phyloP scores from a whole-genome alignment of 2,329 filamentous ascomycete species.

The Zasmidium angulare region DNA sequence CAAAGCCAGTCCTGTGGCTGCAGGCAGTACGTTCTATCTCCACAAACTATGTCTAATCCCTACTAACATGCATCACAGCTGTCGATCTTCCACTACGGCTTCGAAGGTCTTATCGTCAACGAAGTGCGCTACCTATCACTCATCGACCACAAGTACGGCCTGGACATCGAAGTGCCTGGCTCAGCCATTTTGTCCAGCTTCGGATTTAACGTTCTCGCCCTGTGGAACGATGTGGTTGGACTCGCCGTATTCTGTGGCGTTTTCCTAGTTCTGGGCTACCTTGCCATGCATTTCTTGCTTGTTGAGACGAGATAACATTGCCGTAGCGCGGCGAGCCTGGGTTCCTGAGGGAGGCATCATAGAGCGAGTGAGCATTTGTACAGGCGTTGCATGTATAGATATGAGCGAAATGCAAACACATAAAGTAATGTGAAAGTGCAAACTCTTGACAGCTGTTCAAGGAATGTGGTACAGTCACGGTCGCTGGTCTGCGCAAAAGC shows the following conservation, averaged over 20 bases:
- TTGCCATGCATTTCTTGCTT: slow-evolving; percentile 88
- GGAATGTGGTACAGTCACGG: too few relatives aligned
- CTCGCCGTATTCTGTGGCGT: slow-evolving; percentile 76
- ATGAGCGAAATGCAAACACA: not conserved
- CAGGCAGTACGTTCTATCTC: slow-evolving; percentile 62
- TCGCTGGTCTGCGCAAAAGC: too few relatives aligned
- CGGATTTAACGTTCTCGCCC: slow-evolving; percentile 82
- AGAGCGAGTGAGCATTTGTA: not conserved
- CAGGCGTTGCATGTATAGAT: not conserved
- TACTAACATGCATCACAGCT: slow-evolving; percentile 51
- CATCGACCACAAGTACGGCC: slow-evolving; percentile 89
- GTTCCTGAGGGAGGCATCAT: not conserved
- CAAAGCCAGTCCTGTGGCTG: slow-evolving; percentile 79
- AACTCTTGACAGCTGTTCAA: too few relatives aligned
- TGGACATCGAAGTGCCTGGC: slow-evolving; percentile 94
- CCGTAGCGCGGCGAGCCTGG: not conserved
- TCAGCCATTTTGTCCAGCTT: slow-evolving; percentile 93
- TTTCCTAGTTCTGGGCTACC: slow-evolving; percentile 86
- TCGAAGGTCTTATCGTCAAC: slow-evolving; percentile 95
- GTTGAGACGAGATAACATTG: slow-evolving; percentile 73
- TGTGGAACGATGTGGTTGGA: slow-evolving; percentile 82
- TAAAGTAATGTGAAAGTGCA: not conserved
- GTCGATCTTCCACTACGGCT: slow-evolving; percentile 97
- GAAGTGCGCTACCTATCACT: slow-evolving; percentile 89
- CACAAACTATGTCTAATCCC: not conserved